Evolutionary conservation across 306 rosid genomes (phyloP), one percentile per base, ranked within the genome.

Genomic region (Acmispon strigosus): DNA sequence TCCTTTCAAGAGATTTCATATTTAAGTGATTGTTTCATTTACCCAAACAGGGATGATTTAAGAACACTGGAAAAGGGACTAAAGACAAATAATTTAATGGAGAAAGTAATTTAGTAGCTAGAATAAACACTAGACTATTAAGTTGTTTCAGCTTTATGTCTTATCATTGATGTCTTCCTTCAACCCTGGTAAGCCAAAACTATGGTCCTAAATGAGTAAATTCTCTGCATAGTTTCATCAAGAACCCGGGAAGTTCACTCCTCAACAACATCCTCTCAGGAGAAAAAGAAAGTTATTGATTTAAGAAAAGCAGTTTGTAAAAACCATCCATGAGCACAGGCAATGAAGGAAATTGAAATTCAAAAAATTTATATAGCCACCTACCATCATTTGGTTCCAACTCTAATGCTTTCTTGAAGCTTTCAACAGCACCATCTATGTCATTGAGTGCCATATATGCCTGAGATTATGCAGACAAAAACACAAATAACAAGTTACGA

Each of bases 331-430:
- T 20, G n/a, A 44, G 5, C 58, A 16, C 45, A 65, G 2, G 70
- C 53, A 48, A 42, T 32, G 29, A 62, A 55, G 10, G 53, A 61
- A 56, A 48, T 16, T 14, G 29, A 62, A 66, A 43, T 14, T 13
- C 9, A 17, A 36, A 13, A 12, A 72, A 66, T 58, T 53, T 41
- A 74, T 49, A 57, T 54, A 69, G 47, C 34, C 57, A 45, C 82
- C 27, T 72, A 85, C 89, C 89, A 73, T 85, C 89, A 44, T 82
- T 85, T 52, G 89, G 89, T 78, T 85, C 89, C 76, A 85, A 64
- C 27, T 76, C 84, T 49, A 76, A 66, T 39, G 89, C 89, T 71
- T 70, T 85, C 76, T 76, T 79, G 45, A 85, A 85, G 80, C 82
- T 76, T 72, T 85, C 83, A 64, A 76, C 76, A 57, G 86, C 84